Conservation (phyloP, 768 basidiomycete genomes). For the Termitomyces sp. region DNA sequence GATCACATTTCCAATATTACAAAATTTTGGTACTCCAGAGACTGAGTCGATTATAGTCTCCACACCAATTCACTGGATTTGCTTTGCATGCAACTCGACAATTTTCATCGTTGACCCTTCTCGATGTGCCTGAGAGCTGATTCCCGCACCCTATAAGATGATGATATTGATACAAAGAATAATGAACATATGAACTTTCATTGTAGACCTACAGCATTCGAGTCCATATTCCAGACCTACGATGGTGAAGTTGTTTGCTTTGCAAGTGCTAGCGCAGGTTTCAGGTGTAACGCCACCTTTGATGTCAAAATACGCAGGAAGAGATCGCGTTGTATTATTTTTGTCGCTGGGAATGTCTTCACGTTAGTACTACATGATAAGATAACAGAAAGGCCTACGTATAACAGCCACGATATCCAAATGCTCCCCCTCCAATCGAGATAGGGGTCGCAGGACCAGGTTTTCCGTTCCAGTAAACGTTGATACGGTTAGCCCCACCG, state of each 20-base stretch:
- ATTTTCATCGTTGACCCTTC: constrained; percentile 1
- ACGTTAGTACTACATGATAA: neutral
- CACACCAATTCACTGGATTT: constrained; percentile 2
- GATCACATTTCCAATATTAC: neutral
- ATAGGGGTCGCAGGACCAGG: neutral
- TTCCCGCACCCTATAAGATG: constrained; percentile 1
- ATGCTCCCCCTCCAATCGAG: constrained; percentile 3
- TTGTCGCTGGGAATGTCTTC: neutral
- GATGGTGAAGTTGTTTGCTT: constrained; percentile 5
- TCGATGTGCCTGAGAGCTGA: neutral
- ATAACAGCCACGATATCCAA: constrained; percentile 8
- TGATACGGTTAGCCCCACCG: constrained; percentile 3
- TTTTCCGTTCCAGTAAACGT: constrained; percentile 6
- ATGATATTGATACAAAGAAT: neutral
- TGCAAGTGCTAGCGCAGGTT: constrained; percentile 6
- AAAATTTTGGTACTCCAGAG: constrained; percentile 3
- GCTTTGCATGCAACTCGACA: constrained; percentile 5
- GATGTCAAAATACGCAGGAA: constrained; percentile 1
- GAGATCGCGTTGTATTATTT: constrained; percentile 1
- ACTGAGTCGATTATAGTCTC: constrained; percentile 1
- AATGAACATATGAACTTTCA: neutral
- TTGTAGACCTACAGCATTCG: constrained; percentile 4
- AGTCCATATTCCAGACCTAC: constrained; percentile 7
- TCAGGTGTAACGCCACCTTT: constrained; percentile 4
- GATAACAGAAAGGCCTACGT: neutral